Percentiles rank a stretch among this genome's conserved stretches.
phyloP scores from a whole-genome alignment of 768 basidiomycete genomes.

The Boletus tomentosulus region DNA sequence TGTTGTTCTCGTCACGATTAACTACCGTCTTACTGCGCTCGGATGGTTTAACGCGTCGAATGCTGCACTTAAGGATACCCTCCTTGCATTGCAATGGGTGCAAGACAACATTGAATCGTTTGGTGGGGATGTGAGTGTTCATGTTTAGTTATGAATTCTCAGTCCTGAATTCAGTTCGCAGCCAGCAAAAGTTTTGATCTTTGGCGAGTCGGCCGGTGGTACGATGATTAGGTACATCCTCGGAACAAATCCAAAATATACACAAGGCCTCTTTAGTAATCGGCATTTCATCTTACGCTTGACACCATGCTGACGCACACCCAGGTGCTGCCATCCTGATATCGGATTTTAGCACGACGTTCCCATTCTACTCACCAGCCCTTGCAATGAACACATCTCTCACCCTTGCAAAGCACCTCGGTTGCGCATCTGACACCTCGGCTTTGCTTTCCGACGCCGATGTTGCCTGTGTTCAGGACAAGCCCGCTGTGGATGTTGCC shows the following conservation, averaged over 20 bases:
- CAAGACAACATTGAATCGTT: slow-evolving; percentile 33
- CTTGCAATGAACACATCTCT: slow-evolving; percentile 13
- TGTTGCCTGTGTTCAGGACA: slow-evolving; percentile 3
- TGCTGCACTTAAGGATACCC: slow-evolving; percentile 28
- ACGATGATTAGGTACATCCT: slow-evolving; percentile 15
- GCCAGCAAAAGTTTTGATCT: slow-evolving; percentile 15
- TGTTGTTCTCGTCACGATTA: slow-evolving; percentile 22
- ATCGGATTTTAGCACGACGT: slow-evolving; percentile 12
- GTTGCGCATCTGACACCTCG: slow-evolving; percentile 15
- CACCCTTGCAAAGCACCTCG: slow-evolving; percentile 12
- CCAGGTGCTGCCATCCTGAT: slow-evolving; percentile 14
- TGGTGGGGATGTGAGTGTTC: slow-evolving; percentile 31
- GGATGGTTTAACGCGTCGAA: slow-evolving; percentile 27
- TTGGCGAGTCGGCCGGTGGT: slow-evolving; percentile 22
- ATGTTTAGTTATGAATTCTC: neutral
- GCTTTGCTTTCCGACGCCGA: neutral
- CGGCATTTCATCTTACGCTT: neutral
- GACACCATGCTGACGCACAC: neutral
- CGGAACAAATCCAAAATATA: slow-evolving; percentile 14
- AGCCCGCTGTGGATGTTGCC: slow-evolving; percentile 6
- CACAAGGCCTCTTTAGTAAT: slow-evolving; percentile 17
- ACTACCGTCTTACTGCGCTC: slow-evolving; percentile 18
- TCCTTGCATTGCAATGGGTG: slow-evolving; percentile 35
- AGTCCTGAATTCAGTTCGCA: neutral
- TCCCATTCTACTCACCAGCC: slow-evolving; percentile 13